phyloP scores from a whole-genome alignment of 495 filamentous ascomycete genomes.

The Cryomyces minteri region DNA sequence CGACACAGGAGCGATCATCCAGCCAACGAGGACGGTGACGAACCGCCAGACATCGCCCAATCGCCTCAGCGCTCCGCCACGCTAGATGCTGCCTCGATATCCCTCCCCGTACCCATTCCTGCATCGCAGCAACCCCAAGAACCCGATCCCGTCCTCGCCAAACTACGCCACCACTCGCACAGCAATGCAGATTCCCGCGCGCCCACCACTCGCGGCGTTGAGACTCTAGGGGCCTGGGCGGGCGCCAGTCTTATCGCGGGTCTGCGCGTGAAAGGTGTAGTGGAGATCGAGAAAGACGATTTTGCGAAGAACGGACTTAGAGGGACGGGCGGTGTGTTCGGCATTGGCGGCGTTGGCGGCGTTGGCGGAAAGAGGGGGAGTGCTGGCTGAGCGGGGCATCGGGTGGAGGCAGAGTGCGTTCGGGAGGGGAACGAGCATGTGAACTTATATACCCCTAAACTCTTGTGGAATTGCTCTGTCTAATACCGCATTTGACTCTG shows the following conservation, averaged over 20 bases:
- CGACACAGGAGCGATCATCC: background rate
- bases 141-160: slow-evolving; percentile 43
- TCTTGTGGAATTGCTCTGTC: too few relatives aligned
- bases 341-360: too few relatives aligned
- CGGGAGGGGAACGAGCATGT: too few relatives aligned
- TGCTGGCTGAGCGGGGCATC: too few relatives aligned
- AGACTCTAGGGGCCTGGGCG: slow-evolving; percentile 75
- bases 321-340: slow-evolving; percentile 35
- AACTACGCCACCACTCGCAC: slow-evolving; percentile 31
- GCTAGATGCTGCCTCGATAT: slow-evolving; percentile 14
- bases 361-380: too few relatives aligned
- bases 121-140: slow-evolving; percentile 24
- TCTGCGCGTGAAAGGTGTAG: slow-evolving; percentile 57
- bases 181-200: slow-evolving; percentile 26
- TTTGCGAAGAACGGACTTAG: slow-evolving; percentile 61
- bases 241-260: slow-evolving; percentile 63
- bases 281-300: slow-evolving; percentile 71
- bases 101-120: background rate
- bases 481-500: too few relatives aligned
- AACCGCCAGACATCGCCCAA: background rate
- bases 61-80: background rate
- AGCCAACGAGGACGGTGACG: background rate
- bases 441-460: too few relatives aligned
- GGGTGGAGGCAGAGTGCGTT: too few relatives aligned
- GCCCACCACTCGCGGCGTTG: slow-evolving; percentile 53